A percentile compares a stretch with the other conserved stretches of the same genome.
Evolutionary conservation across 345 rosid genomes (phyloP).

Genomic region (Draba incana): DNA sequence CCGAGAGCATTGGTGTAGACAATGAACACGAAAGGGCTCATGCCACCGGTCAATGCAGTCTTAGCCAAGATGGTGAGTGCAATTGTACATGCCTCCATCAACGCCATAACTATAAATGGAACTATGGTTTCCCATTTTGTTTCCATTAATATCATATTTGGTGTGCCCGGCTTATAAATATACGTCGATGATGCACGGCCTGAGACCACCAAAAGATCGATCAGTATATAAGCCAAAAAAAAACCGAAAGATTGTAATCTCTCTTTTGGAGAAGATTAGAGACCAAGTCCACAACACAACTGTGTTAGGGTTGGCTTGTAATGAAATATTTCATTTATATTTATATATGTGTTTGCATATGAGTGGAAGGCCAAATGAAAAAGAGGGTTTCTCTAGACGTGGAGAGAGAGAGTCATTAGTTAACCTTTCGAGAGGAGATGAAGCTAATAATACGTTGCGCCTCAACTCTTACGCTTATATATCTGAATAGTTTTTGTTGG

Average conservation of each 20-base stretch:
- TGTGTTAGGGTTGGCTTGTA: constrained; percentile 38
- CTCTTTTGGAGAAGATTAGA: constrained; percentile 23
- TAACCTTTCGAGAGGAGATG: constrained; percentile 40
- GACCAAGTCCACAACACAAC: constrained; percentile 40
- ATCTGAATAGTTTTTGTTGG: constrained; percentile 29
- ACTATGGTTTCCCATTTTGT: constrained; percentile 44
- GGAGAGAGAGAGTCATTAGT: constrained; percentile 32
- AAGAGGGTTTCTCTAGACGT: constrained; percentile 31
- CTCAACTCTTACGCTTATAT: constrained; percentile 30
- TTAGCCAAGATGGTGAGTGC: constrained; percentile 73
- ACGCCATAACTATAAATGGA: constrained; percentile 59
- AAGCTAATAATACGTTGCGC: constrained; percentile 27
- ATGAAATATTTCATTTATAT: constrained; percentile 11
- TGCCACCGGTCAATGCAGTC: constrained; percentile 57
- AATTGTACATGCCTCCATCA: constrained; percentile 71
- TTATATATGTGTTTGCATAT: constrained; percentile 19
- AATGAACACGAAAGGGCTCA: constrained; percentile 81
- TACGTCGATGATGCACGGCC: constrained; percentile 4
- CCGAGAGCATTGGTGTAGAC: constrained; percentile 67
- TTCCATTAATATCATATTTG: constrained; percentile 32
- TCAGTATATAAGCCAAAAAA: constrained; percentile 5
- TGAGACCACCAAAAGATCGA: constrained; percentile 5
- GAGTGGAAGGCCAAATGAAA: constrained; percentile 37
- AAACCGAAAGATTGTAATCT: neutral
- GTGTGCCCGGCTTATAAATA: neutral